Base-by-base conservation (phyloP, 352 stramenopile genomes). In the Phytophthora parvispora region DNA sequence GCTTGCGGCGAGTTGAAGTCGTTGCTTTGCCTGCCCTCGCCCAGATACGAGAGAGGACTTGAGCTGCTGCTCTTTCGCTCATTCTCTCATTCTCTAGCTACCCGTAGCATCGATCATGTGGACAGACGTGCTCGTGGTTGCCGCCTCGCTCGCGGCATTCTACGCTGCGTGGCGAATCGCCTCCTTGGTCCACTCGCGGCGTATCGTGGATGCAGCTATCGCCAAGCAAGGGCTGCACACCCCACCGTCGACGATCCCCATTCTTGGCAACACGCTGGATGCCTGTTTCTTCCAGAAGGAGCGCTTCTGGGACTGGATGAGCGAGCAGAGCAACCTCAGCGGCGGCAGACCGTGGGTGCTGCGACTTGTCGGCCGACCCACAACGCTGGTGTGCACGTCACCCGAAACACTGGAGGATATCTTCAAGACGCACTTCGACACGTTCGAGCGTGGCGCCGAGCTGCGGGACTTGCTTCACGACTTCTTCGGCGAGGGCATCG, bases 401-500 rank as follows among this genome's bases (percentile, higher is more conserved):
- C 69, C 62, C 7, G 55, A 77, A 28, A 59, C 55, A 6, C 72
- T 81, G 36, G 77, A 85, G 32, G 80, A 86, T 50, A 69, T 85
- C 24, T 62, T 69, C 48, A 82, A 84, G 56, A 82, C 71, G 2
- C 77, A 92, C 34, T 94, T 94, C 59, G 75, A 89, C 34, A 88
- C 80, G 24, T 95, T 93, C 48, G 70, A 73, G 27, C 91, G 91
- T 48, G 86, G 86, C 20, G 60, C 71, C 25, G 72, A 74, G 10
- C 49, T 87, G 15, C 40, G 42, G 22, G 60, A 70, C 7, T 59
- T 78, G 13, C 56, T 89, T 3, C 27, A 67, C 8, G 74, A 87
- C 49, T 64, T 94, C 22, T 79, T 94, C 25, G 85, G 87, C 27
- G 50, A 75, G 12, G 84, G 84, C 22, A 87, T 91, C 49, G 83